Evolutionary conservation across 306 rosid species (phyloP).

Genomic region (Rosa rugosa): DNA sequence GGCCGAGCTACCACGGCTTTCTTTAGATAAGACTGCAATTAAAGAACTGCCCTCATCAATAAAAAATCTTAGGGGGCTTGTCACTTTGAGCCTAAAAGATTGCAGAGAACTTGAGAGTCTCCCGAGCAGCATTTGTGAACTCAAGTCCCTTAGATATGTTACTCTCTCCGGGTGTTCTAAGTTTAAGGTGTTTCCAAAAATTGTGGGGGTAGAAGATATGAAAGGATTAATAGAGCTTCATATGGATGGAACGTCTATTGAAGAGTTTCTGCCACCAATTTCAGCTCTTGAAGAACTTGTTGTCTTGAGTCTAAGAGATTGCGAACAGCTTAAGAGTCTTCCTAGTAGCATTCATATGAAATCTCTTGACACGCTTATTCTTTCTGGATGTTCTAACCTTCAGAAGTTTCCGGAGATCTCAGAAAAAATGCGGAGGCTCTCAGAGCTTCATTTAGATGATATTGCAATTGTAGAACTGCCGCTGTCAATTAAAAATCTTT

Average conservation of each 20-base stretch:
- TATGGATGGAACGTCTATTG: neutral
- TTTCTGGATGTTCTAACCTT: neutral
- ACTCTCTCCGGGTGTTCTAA: neutral
- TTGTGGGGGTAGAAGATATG: neutral
- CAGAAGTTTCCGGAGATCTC: conserved; percentile 17
- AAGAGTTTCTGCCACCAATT: neutral
- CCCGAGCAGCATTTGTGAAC: conserved; percentile 1
- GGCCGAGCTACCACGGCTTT: neutral
- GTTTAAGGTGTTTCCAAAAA: neutral
- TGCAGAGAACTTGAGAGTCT: conserved; percentile 10
- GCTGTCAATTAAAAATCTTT: neutral
- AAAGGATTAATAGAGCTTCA: neutral
- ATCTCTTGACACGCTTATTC: neutral
- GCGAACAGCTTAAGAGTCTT: neutral
- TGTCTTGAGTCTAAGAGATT: neutral
- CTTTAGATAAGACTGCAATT: neutral
- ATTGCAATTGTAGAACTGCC: neutral
- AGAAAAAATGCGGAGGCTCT: neutral
- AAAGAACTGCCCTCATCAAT: neutral
- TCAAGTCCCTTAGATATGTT: neutral
- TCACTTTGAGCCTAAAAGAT: neutral
- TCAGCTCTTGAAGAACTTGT: neutral
- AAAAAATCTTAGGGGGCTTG: neutral
- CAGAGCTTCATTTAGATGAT: neutral
- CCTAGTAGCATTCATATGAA: neutral